Evolutionary conservation across 2,329 filamentous ascomycete genomes (phyloP), one percentile per base, ranked within the genome.

Genomic region (Neonectria faginata): DNA sequence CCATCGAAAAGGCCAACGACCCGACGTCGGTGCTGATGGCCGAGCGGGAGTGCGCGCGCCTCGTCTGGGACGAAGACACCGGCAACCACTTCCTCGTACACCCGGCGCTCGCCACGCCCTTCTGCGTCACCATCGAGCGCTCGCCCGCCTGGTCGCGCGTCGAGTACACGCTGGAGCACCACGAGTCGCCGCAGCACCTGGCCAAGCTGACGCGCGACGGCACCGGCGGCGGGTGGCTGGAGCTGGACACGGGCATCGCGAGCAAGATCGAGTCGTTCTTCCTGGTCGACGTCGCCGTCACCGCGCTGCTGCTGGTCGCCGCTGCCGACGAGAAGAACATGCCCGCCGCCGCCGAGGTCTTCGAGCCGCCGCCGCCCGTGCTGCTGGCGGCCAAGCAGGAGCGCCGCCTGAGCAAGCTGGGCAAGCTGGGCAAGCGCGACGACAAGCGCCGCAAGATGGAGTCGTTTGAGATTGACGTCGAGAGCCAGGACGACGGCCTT

Each of bases 1-100:
- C 88, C 1, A 80, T 89, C 1, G 88, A 90, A 62, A 83, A 85
- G 27, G 79, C 89, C 3, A 82, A 85, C 47, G 88, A 91, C 73
- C 82, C 85, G 2, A 81, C 85, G 0, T 85, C 90, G 10, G 83
- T 89, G 4, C 83, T 84, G 62, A 86, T 89, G 36, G 91, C 91
- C 0, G 88, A 91, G 74, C 84, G 86, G 33, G 91, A 93, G 78
- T 89, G 88, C 70, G 91, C 88, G 25, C 85, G 89, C 2, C 85
- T 94, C 2, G 87, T 92, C n/a, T 93, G 90, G 86, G 88, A 91
- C 72, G 85, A 86, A 31, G 88, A 91, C 72, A 84, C 81, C 61
- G 76, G 79, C 6, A 85, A 80, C 70, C 85, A 89, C 76, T 91
- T 87, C 75, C 81, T 91, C n/a, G 87, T 86, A 29, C 88, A 90